A percentile compares a stretch with the other conserved stretches of the same genome.
These are phyloP conservation scores for Albophoma yamanashiensis DNA, from an alignment of 2,329 filamentous ascomycete genomes.

Conservation along the genomic window DNA sequence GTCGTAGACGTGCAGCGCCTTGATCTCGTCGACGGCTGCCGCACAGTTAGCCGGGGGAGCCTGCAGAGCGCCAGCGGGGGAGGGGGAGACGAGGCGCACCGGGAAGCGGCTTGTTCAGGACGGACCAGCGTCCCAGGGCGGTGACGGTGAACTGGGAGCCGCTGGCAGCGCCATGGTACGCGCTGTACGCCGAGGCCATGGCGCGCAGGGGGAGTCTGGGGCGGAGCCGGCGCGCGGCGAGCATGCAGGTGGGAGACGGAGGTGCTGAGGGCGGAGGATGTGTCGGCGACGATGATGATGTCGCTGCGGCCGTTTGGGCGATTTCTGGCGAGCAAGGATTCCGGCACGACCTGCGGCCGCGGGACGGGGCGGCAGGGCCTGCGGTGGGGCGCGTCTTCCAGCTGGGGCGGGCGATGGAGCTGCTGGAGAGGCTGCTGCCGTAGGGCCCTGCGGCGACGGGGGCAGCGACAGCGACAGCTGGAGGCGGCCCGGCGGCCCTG, in stretches of 20 bases:
- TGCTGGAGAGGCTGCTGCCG: too few relatives aligned
- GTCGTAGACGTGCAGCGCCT: conserved; percentile 83
- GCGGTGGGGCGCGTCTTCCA: neutral
- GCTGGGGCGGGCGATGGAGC: too few relatives aligned
- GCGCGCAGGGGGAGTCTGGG: conserved; percentile 14
- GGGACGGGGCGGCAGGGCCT: neutral
- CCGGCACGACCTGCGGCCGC: neutral
- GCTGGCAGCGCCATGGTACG: conserved; percentile 22
- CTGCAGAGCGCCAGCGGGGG: conserved; percentile 2
- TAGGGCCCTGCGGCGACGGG: neutral
- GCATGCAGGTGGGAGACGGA: conserved; percentile 11
- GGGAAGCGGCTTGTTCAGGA: conserved; percentile 62
- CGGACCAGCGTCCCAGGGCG: conserved; percentile 74
- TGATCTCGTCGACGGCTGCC: conserved; percentile 55
- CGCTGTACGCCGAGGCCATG: conserved; percentile 29
- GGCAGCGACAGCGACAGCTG: neutral
- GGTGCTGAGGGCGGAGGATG: conserved; percentile 1
- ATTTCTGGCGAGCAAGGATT: neutral
- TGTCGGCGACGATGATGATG: neutral
- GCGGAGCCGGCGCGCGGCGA: conserved; percentile 12
- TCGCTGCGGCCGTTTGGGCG: neutral
- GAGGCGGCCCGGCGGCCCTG: too few relatives aligned
- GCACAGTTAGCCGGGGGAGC: neutral
- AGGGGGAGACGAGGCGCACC: conserved; percentile 28
- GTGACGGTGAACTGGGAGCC: conserved; percentile 49